Evolutionary conservation across 805 yeast genomes (phyloP), one percentile per base, ranked within the genome.

Genomic region (Grigorovia jiainica): DNA sequence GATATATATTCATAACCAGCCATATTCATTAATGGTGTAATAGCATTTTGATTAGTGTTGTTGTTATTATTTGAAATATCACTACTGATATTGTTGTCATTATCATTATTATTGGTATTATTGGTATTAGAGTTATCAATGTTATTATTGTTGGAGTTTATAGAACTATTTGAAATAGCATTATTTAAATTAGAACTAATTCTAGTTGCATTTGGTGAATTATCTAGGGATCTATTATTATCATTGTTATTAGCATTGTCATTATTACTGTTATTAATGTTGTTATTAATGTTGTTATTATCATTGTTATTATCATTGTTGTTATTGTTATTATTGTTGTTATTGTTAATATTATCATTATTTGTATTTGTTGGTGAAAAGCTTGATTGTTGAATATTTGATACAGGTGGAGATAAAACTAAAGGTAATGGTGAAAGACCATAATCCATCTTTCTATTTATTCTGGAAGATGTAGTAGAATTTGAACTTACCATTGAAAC

Each of bases 1-100:
- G 87, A 78, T 18, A 82, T 66, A 87, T 87, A 81, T 30, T 47
- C 47, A 33, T 38, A 45, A 2, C 46, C 47, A 2, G 50, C 48
- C 20, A 44, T 31, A 34, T 40, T 40, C 11, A 31, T 40, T n/a
- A 41, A 4, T 6, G 39, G 32, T 15, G 38, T 7, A 4, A 21
- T 23, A 4, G 23, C 5, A 7, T 20, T 21, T n/a, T 20, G 17
- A 21, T 2, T 7, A n/a, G 8, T 19, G 4, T 7, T 4, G 13
- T 23, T 29, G 8, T 18, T 18, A 7, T 33, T 18, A 19, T 19
- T 16, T 34, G 30, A 17, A 7, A 9, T 13, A 13, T 34, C 18
- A 8, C 18, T 34, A 27, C 20, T n/a, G 10, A 20, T 5, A 7
- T 5, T 7, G 36, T 17, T 6, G 20, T 35, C 9, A 11, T 11